Percentiles rank a stretch among this genome's conserved stretches.
Conservation (phyloP, 2,329 filamentous ascomycete species). For the Aaosphaeria pasadenensis region DNA sequence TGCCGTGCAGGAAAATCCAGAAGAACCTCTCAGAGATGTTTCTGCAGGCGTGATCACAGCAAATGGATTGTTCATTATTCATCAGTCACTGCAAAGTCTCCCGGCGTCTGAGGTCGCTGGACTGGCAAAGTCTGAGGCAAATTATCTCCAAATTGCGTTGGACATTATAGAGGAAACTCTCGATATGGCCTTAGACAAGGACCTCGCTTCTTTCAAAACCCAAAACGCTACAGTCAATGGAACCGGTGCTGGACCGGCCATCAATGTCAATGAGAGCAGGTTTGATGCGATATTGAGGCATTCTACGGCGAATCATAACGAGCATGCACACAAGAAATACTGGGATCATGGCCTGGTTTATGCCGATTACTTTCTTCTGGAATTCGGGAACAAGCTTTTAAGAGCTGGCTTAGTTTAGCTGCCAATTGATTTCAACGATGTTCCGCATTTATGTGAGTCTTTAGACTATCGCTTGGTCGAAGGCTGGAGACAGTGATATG, state of each 20-base stretch:
- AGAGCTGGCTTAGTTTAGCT: conserved; percentile 24
- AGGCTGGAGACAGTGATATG: too few species aligned
- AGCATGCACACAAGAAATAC: conserved; percentile 45
- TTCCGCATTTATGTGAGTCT: too few species aligned
- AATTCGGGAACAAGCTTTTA: conserved; percentile 48
- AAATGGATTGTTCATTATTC: conserved; percentile 41
- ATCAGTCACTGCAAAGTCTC: conserved; percentile 29
- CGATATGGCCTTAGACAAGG: conserved; percentile 28
- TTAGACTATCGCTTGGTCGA: too few species aligned
- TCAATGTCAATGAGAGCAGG: conserved; percentile 24
- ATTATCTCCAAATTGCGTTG: conserved; percentile 18
- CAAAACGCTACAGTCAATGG: conserved; percentile 14
- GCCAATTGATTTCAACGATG: not conserved
- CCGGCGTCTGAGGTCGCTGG: not conserved
- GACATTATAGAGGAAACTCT: conserved; percentile 23
- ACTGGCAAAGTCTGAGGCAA: conserved; percentile 1
- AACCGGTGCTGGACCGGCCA: conserved; percentile 4
- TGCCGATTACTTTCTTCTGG: conserved; percentile 49
- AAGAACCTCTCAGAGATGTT: conserved; percentile 33
- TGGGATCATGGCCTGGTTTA: conserved; percentile 50
- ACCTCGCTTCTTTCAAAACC: conserved; percentile 20
- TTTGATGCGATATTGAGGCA: conserved; percentile 48
- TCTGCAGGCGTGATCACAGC: conserved; percentile 42
- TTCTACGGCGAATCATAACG: conserved; percentile 48
- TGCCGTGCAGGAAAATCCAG: conserved; percentile 40